These are phyloP conservation scores for Salix udensis DNA, from an alignment of 345 rosid genomes.

Conservation along the genomic window DNA sequence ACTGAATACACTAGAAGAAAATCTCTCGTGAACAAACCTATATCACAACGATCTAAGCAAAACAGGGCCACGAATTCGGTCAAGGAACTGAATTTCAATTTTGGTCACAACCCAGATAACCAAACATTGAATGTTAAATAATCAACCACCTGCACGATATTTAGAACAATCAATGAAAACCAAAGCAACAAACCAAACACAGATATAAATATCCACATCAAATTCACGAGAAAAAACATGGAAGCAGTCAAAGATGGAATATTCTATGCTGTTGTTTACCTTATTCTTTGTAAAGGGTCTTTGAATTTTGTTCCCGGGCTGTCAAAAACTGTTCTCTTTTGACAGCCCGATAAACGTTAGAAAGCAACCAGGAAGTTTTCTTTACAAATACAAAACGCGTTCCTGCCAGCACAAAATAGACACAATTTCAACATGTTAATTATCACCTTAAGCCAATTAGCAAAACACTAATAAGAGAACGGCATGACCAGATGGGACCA, in stretches of 20 bases:
- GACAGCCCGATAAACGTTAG: slow-evolving; percentile 19
- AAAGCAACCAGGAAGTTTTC: slow-evolving; percentile 6
- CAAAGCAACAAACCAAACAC: no score
- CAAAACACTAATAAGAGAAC: background rate
- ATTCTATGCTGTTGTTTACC: background rate
- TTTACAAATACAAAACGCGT: slow-evolving; percentile 3
- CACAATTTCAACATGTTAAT: background rate
- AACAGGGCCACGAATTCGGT: background rate
- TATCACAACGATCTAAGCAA: background rate
- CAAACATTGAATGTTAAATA: background rate
- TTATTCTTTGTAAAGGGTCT: background rate
- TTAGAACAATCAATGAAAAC: background rate
- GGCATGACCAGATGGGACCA: background rate
- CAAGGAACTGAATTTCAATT: background rate
- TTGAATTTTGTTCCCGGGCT: slow-evolving; percentile 17
- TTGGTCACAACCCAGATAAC: background rate
- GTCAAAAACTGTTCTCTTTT: slow-evolving; percentile 7
- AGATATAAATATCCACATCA: background rate
- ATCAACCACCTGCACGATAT: slow-evolving; percentile 2
- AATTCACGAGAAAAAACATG: background rate
- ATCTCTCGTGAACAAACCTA: slow-evolving; percentile 21
- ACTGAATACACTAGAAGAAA: slow-evolving; percentile 20
- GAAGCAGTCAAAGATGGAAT: background rate
- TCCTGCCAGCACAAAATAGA: background rate
- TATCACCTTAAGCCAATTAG: no score